Base-by-base conservation (phyloP, 1,284 basidiomycete species). In the Gymnopus androsaceus region DNA sequence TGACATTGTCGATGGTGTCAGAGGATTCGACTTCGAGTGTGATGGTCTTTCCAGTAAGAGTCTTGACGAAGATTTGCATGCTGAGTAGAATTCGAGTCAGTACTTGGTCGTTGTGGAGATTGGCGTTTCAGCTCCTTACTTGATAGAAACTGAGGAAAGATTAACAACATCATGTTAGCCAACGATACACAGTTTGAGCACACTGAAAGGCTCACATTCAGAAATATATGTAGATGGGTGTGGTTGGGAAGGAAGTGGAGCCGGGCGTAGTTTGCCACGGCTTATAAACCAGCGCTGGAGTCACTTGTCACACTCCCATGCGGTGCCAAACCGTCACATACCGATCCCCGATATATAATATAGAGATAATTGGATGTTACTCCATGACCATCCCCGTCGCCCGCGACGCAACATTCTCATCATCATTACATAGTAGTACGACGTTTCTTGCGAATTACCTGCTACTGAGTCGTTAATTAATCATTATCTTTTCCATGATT, bases 21-120 rank as follows among this genome's bases (percentile, higher is more conserved):
- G 85, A 88, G 45, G 88, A 90, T 76, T 92, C 90, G 55, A 92
- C 90, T 80, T 92, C 90, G 63, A 92, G 85, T 59, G 90, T 92
- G 79, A 94, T 92, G 67, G 91, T 91, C 82, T 93, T 94, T 64
- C 92, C 93, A 54, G 93, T 95, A 61, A 95, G 83, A 63, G 84
- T 88, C 75, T 92, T 92, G 7, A 92, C 89, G 69, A 92, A 92
- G 68, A 92, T 92, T 75, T 92, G 90, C 90, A 92, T 92, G 64
- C 36, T 71, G 56, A 11, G 14, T 4, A 9, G 11, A 15, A 30
- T 11, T 31, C 27, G 8, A 1, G 25, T 42, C n/a, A 21, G 9
- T 7, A 19, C 14, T 17, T n/a, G n/a, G n/a, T n/a, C 8, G 11
- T 1, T 7, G 28, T 31, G 28, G 4, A 15, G 44, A 46, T 28